These are phyloP conservation scores for Tetragonia tetragonoides DNA, from an alignment of 148 eudicot genomes.

Conservation along the genomic window DNA sequence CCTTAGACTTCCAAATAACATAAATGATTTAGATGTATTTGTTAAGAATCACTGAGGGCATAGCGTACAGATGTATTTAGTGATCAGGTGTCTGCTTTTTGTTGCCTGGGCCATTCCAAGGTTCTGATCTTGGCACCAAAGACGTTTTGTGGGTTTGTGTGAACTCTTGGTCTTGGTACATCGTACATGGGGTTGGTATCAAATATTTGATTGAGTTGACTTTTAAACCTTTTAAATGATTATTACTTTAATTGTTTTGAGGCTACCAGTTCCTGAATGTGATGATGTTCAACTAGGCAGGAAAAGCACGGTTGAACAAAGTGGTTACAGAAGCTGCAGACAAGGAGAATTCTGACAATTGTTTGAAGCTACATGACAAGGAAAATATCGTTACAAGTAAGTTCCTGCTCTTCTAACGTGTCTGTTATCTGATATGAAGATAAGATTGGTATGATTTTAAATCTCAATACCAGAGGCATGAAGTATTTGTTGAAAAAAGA, in stretches of 20 bases:
- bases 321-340: slow-evolving; percentile 74
- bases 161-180: neutral
- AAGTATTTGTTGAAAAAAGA: too few species aligned
- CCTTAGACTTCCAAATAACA: too few species aligned
- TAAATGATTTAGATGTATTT: neutral
- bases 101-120: neutral
- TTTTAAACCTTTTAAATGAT: neutral
- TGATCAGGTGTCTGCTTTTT: neutral
- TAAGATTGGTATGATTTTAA: neutral
- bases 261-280: slow-evolving; percentile 28
- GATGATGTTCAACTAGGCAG: slow-evolving; percentile 55
- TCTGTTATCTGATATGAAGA: neutral
- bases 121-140: slow-evolving; percentile 7
- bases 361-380: slow-evolving; percentile 46
- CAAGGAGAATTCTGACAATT: slow-evolving; percentile 38
- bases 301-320: slow-evolving; percentile 65
- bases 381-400: slow-evolving; percentile 57
- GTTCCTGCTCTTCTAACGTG: slow-evolving; percentile 24
- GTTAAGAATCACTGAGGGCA: neutral
- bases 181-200: neutral
- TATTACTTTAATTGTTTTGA: slow-evolving; percentile 2
- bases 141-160: neutral
- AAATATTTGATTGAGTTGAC: neutral
- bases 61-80: neutral
- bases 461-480: slow-evolving; percentile 1